phyloP scores from a whole-genome alignment of 805 yeast genomes.

The Wickerhamiella shivajii region DNA sequence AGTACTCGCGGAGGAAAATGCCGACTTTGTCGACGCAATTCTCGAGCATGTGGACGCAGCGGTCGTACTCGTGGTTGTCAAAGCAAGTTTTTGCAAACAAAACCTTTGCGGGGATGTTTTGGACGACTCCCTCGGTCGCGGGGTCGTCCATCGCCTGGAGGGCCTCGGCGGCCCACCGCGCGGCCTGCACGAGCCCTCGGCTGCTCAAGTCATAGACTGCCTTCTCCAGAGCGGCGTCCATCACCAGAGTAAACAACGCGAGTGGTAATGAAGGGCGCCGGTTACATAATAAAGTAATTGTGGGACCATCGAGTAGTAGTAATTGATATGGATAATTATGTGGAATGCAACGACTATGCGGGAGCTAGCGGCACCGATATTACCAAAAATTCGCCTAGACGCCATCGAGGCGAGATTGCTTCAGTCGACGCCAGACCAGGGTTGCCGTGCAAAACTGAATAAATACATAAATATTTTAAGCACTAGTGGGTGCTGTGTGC shows the following conservation, averaged over 20 bases:
- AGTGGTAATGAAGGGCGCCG: too few relatives aligned
- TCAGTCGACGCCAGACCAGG: too few relatives aligned
- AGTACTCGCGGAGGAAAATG: constrained; percentile 49
- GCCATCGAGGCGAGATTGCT: too few relatives aligned
- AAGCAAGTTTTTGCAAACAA: constrained; percentile 59
- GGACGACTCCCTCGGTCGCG: constrained; percentile 11
- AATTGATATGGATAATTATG: too few relatives aligned
- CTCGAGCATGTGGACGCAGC: constrained; percentile 47
- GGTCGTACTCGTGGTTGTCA: constrained; percentile 69
- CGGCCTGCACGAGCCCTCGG: constrained; percentile 49
- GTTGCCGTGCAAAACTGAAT: constrained; percentile 6
- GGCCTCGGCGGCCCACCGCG: constrained; percentile 70
- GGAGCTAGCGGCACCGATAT: too few relatives aligned
- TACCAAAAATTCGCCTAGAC: too few relatives aligned
- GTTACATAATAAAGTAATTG: too few relatives aligned
- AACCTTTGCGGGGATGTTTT: constrained; percentile 30
- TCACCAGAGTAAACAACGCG: too few relatives aligned
- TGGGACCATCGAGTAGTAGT: too few relatives aligned
- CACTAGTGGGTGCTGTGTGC: constrained; percentile 92
- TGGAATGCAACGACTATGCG: too few relatives aligned
- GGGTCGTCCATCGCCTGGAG: constrained; percentile 38
- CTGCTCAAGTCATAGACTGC: constrained; percentile 36
- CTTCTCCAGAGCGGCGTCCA: too few relatives aligned
- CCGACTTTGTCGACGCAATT: constrained; percentile 25
- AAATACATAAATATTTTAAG: constrained; percentile 8